phyloP scores from a whole-genome alignment of 2,329 filamentous ascomycete species.

The Massarina eburnea region DNA sequence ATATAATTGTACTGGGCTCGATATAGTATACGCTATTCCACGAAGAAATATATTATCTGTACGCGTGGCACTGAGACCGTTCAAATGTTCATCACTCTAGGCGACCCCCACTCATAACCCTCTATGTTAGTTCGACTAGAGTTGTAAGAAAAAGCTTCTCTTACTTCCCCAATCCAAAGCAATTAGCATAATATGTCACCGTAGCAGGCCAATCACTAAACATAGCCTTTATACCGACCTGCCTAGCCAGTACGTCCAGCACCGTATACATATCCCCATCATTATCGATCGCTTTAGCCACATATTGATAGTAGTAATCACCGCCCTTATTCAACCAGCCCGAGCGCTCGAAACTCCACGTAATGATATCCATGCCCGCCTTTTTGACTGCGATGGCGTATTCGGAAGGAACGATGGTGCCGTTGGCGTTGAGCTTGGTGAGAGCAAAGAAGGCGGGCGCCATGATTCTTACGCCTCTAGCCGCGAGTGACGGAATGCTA shows the following conservation, averaged over 20 bases:
- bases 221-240: constrained; percentile 63
- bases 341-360: constrained; percentile 70
- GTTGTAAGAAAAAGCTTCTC: neutral
- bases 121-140: no score
- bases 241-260: constrained; percentile 63
- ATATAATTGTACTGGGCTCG: no score
- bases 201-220: constrained; percentile 73
- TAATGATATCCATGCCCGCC: constrained; percentile 65
- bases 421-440: constrained; percentile 52
- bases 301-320: constrained; percentile 44
- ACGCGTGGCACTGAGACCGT: no score
- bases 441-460: constrained; percentile 66
- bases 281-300: constrained; percentile 55
- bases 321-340: constrained; percentile 58
- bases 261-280: constrained; percentile 68
- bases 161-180: constrained; percentile 52
- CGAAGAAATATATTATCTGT: no score
- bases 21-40: no score
- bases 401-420: constrained; percentile 61
- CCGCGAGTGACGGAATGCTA: constrained; percentile 58
- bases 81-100: no score
- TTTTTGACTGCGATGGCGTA: constrained; percentile 65
- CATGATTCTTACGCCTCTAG: constrained; percentile 63
- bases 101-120: no score
- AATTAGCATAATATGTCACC: constrained; percentile 72